These are phyloP conservation scores for Hagleromyces aurorensis DNA, from an alignment of 805 yeast species.

Conservation along the genomic window DNA sequence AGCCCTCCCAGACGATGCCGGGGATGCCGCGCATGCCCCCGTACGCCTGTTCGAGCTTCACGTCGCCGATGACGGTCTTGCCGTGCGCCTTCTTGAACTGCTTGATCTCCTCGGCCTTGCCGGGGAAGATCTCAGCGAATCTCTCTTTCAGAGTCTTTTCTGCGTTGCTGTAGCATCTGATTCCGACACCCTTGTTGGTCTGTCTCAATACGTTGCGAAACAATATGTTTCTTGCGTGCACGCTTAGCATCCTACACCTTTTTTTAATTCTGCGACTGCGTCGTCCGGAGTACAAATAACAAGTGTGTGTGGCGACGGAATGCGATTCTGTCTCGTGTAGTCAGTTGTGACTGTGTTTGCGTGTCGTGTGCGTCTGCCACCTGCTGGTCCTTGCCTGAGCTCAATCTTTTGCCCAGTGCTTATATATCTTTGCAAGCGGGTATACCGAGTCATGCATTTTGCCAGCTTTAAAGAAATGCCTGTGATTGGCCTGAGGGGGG, in stretches of 20 bases:
- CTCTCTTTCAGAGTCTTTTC: constrained; percentile 80
- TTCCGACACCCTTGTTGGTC: constrained; percentile 1
- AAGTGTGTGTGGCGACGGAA: too few relatives aligned
- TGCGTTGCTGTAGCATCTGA: constrained; percentile 11
- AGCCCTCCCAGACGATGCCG: constrained; percentile 84
- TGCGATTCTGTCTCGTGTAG: too few relatives aligned
- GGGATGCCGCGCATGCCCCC: constrained; percentile 90
- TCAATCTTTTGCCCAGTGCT: too few relatives aligned
- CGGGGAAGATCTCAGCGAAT: constrained; percentile 87
- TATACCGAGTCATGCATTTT: too few relatives aligned
- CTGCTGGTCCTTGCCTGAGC: too few relatives aligned
- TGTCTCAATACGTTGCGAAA: constrained; percentile 5
- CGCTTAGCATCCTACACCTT: constrained; percentile 1
- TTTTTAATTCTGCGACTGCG: not conserved
- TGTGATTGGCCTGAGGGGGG: too few relatives aligned
- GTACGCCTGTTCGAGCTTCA: constrained; percentile 69
- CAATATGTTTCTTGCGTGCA: constrained; percentile 4
- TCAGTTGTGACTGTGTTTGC: too few relatives aligned
- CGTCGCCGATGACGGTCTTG: constrained; percentile 61
- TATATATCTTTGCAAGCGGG: too few relatives aligned
- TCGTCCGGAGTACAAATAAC: too few relatives aligned
- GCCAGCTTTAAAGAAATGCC: too few relatives aligned
- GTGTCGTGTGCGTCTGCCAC: too few relatives aligned
- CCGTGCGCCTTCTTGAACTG: constrained; percentile 87
- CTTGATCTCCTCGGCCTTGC: constrained; percentile 78